Percentiles rank a stretch among this genome's conserved stretches.
Evolutionary conservation across 176 grass and related monocot species (phyloP).

Genomic region (Eragrostis curvula): DNA sequence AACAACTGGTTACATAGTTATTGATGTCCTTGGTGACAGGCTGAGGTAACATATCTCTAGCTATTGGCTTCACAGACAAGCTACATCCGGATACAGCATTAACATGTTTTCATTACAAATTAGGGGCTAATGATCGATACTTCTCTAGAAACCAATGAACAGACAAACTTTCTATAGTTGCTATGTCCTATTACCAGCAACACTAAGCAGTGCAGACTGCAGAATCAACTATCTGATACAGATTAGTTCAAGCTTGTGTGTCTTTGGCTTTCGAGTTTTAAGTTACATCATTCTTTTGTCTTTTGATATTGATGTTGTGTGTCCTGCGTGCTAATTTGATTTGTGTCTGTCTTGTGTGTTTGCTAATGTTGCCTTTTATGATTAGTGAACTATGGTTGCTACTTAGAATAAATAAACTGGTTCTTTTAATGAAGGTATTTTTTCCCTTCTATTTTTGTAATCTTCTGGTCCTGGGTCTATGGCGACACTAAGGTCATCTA

Average conservation of each 20-base stretch:
- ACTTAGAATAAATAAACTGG: slow-evolving; percentile 1
- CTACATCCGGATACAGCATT: slow-evolving; percentile 10
- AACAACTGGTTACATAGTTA: slow-evolving; percentile 72
- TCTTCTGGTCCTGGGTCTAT: neutral
- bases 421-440: slow-evolving; percentile 10
- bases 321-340: slow-evolving; percentile 21
- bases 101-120: neutral
- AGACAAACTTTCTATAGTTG: slow-evolving; percentile 11
- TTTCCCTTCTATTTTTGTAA: slow-evolving; percentile 8
- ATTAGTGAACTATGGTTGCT: slow-evolving; percentile 26
- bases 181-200: slow-evolving; percentile 1
- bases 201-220: slow-evolving; percentile 8
- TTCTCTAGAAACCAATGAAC: slow-evolving; percentile 18
- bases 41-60: slow-evolving; percentile 63
- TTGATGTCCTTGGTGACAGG: slow-evolving; percentile 75
- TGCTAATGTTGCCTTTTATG: slow-evolving; percentile 1
- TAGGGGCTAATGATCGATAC: neutral
- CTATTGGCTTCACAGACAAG: slow-evolving; percentile 25
- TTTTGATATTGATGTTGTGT: slow-evolving; percentile 11
- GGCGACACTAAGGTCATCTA: neutral
- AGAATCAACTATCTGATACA: neutral
- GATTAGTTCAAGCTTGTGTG: neutral
- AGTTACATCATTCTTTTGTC: slow-evolving; percentile 4
- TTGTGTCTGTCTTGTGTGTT: neutral
- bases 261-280: slow-evolving; percentile 30